These are phyloP conservation scores for Megacollybia marginata DNA, from an alignment of 768 basidiomycete genomes.

Conservation along the genomic window DNA sequence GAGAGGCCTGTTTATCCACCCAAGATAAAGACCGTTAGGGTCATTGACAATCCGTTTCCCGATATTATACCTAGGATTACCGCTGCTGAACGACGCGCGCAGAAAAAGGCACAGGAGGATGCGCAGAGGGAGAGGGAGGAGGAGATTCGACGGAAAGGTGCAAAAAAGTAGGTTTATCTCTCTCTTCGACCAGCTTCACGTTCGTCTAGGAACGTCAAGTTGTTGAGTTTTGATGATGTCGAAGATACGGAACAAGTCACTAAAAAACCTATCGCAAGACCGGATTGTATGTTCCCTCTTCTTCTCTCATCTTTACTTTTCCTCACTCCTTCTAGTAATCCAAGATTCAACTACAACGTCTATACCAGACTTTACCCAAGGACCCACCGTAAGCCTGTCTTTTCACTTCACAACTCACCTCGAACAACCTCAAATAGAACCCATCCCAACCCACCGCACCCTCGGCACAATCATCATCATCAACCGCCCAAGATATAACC, in stretches of 20 bases:
- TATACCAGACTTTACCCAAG: slow-evolving; percentile 29
- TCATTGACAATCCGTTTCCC: slow-evolving; percentile 90
- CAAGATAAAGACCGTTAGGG: slow-evolving; percentile 77
- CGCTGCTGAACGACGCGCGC: slow-evolving; percentile 81
- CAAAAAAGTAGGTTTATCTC: slow-evolving; percentile 79
- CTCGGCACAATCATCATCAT: too few relatives aligned
- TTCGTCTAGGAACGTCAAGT: slow-evolving; percentile 77
- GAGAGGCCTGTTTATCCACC: slow-evolving; percentile 86
- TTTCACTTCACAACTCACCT: not conserved
- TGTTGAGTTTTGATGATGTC: slow-evolving; percentile 83
- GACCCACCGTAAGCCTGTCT: too few relatives aligned
- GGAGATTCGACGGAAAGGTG: slow-evolving; percentile 59
- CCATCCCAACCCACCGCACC: too few relatives aligned
- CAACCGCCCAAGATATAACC: slow-evolving; percentile 58
- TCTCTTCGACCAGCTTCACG: too few relatives aligned
- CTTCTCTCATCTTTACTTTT: slow-evolving; percentile 4
- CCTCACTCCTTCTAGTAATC: slow-evolving; percentile 25
- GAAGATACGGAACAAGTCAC: slow-evolving; percentile 49
- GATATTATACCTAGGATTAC: slow-evolving; percentile 97
- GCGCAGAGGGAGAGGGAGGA: slow-evolving; percentile 77
- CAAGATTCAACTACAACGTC: slow-evolving; percentile 22
- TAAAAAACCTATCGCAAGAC: slow-evolving; percentile 79
- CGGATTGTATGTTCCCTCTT: slow-evolving; percentile 60
- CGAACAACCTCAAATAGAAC: too few relatives aligned
- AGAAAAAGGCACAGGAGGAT: slow-evolving; percentile 73